Evolutionary conservation across 1,139 yeast genomes (phyloP).

Genomic region (Protomyces macrosporus): DNA sequence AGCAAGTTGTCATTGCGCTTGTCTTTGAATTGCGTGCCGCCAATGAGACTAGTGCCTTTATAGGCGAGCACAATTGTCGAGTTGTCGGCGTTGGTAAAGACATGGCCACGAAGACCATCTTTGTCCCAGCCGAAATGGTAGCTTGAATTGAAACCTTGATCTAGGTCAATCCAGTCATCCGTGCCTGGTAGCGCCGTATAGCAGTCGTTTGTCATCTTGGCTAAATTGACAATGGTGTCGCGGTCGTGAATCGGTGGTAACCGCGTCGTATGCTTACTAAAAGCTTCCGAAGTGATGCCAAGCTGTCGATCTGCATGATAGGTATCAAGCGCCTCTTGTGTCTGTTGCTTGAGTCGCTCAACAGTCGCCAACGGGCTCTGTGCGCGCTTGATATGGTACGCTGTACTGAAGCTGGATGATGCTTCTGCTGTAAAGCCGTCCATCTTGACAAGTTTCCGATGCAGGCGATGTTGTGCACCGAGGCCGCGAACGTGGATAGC

Average conservation of each 20-base stretch:
- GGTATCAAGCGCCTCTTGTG: background rate
- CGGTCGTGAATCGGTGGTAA: constrained; percentile 44
- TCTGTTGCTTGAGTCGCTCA: background rate
- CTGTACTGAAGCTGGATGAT: background rate
- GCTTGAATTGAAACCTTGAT: constrained; percentile 50
- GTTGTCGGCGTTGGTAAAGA: constrained; percentile 63
- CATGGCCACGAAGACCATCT: constrained; percentile 83
- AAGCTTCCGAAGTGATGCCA: background rate
- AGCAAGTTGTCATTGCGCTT: constrained; percentile 80
- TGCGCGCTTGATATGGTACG: background rate
- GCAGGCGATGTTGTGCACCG: constrained; percentile 7
- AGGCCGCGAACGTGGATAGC: constrained; percentile 10
- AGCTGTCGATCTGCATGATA: background rate
- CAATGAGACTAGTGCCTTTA: constrained; percentile 79
- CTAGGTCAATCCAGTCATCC: constrained; percentile 87
- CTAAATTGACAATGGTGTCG: constrained; percentile 67
- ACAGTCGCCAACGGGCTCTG: constrained; percentile 1
- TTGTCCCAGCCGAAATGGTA: constrained; percentile 74
- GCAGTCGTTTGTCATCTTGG: constrained; percentile 86
- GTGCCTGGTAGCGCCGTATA: constrained; percentile 70
- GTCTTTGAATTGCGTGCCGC: constrained; percentile 73
- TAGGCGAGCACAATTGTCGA: constrained; percentile 71
- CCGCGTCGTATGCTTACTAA: background rate
- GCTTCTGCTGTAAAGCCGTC: background rate
- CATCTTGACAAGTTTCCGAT: background rate